Evolutionary conservation across 2,329 filamentous ascomycete species (phyloP), one percentile per base, ranked within the genome.

Genomic region (Clarireedia monteithiana): DNA sequence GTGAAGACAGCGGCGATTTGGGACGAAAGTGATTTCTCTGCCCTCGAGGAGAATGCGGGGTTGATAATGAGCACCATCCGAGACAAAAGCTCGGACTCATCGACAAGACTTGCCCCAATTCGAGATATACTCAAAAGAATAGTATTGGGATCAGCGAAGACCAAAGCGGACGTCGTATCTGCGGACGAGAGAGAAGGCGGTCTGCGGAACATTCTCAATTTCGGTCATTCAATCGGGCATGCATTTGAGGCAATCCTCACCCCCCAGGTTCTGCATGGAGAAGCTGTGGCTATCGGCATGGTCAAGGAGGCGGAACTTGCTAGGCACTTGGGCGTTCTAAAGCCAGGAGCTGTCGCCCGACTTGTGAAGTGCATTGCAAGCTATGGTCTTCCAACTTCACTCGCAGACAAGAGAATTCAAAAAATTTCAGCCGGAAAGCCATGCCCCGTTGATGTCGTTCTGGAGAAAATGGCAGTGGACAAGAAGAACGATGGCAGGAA

Each of bases 1-100:
- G 81, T 96, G 70, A 96, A 96, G 81, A 99, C 94, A 3, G 94
- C 94, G 3, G 94, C 94, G 53, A 97, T 99, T 65, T 96, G 92
- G 83, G 84, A 95, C 66, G 90, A 95, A 71, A 74, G 78, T 9
- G 92, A 96, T 68, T 99, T 99, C 69, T 80, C 85, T 45, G 75
- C 86, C 12, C 77, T 99, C 17, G 94, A 99, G 70, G 78, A 87
- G 63, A 89, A 94, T 65, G 91, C 91, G 1, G 75, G 85, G 39
- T 74, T 79, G 5, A 91, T 99, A 51, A 79, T 96, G 66, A 78
- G 80, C 24, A 83, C 88, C 7, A 79, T 95, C 57, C 84, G 83
- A 58, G 76, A 80, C 45, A 80, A 82, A 62, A 74, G 79, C 4
- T 75, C 78, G 26, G 74, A 81, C 50, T 69, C 66, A 59, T 66